Evolutionary conservation across 352 stramenopile species (phyloP).

Genomic region (Pythium angustatum): DNA sequence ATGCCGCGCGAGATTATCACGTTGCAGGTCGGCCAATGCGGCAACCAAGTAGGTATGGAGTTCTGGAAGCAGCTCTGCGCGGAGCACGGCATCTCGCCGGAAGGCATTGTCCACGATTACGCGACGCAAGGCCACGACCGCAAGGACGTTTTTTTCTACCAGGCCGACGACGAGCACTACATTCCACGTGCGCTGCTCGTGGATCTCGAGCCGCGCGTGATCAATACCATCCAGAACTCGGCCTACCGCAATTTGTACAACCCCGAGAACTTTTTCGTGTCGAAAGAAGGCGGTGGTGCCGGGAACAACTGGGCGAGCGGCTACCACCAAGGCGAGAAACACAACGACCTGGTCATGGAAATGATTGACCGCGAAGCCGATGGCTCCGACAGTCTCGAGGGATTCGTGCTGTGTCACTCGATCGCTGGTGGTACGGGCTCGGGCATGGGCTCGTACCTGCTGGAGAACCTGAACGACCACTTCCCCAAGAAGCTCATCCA

Average conservation of each 20-base stretch:
- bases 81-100: constrained; percentile 97
- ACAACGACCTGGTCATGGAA: constrained; percentile 98
- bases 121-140: constrained; percentile 93
- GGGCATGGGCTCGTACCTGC: constrained; percentile 99
- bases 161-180: constrained; percentile 98
- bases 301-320: constrained; percentile 94
- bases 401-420: constrained; percentile 98
- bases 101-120: constrained; percentile 96
- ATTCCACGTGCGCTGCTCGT: constrained; percentile 97
- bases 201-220: constrained; percentile 96
- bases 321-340: constrained; percentile 90
- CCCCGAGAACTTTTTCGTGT: constrained; percentile 98
- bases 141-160: constrained; percentile 99
- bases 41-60: constrained; percentile 99
- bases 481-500: constrained; percentile 99
- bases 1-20: constrained; percentile 99
- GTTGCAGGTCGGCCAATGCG: constrained; percentile 98
- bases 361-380: constrained; percentile 99
- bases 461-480: constrained; percentile 99
- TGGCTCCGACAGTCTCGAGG: constrained; percentile 93
- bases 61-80: constrained; percentile 99
- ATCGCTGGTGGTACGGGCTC: constrained; percentile 99
- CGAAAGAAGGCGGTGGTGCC: constrained; percentile 88
- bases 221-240: constrained; percentile 92
- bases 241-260: constrained; percentile 98